These are phyloP conservation scores for Colletotrichum scovillei DNA, from an alignment of 2,329 filamentous ascomycete species.

Conservation along the genomic window DNA sequence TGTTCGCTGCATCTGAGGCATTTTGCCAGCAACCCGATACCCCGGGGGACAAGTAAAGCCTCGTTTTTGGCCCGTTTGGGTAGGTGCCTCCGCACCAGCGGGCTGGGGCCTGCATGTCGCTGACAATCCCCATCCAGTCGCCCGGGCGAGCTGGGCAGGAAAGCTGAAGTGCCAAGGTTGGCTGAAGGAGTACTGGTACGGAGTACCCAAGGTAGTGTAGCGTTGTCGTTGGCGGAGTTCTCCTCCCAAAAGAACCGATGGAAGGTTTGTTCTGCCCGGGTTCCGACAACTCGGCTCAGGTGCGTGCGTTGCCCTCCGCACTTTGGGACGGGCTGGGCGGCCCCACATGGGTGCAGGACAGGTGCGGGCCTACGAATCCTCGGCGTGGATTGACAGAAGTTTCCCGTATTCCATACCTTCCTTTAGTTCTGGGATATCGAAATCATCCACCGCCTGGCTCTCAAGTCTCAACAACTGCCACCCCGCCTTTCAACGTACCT, in stretches of 20 bases:
- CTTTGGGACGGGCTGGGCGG: not conserved
- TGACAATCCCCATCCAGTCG: not conserved
- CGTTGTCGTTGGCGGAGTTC: not conserved
- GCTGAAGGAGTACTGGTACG: no score
- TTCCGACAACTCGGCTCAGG: slow-evolving; percentile 28
- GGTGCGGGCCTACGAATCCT: not conserved
- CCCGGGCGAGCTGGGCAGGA: not conserved
- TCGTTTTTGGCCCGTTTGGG: not conserved
- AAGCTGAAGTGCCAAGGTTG: no score
- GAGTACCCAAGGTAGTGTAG: no score
- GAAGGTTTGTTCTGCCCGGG: not conserved
- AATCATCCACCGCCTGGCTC: not conserved
- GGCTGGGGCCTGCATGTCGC: not conserved
- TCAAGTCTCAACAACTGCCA: not conserved
- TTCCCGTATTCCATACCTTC: not conserved
- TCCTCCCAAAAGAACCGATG: not conserved
- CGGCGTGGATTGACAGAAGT: not conserved
- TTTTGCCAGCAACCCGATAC: not conserved
- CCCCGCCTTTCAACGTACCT: not conserved
- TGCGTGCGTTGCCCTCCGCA: not conserved
- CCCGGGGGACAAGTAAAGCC: not conserved
- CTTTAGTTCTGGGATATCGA: not conserved
- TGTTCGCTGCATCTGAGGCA: not conserved
- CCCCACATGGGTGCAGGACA: not conserved
- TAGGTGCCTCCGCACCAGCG: not conserved